Percentiles rank a stretch among this genome's conserved stretches.
Evolutionary conservation across 306 rosid species (phyloP).

Genomic region (Begonia loranthoides): DNA sequence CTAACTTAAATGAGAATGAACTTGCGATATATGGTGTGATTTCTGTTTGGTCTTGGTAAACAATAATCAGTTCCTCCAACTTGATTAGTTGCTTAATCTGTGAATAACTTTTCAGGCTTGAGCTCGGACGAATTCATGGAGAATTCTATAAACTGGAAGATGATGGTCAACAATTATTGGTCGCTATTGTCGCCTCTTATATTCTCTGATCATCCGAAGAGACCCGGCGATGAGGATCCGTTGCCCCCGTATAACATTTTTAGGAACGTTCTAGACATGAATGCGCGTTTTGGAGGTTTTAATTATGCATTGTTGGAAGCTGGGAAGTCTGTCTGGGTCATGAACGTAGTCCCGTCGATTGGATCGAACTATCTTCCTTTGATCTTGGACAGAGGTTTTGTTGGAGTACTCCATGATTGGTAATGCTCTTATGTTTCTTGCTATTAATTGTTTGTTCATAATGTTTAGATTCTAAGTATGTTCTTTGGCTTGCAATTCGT

Average conservation of each 20-base stretch:
- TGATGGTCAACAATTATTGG: constrained; percentile 68
- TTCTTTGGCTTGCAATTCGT: too few relatives aligned
- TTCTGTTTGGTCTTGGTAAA: too few relatives aligned
- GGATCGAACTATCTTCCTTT: constrained; percentile 66
- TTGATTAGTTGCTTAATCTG: background rate
- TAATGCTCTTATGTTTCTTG: too few relatives aligned
- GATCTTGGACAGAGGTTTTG: constrained; percentile 81
- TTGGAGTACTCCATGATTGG: constrained; percentile 90
- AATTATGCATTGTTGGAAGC: constrained; percentile 71
- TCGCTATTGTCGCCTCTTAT: constrained; percentile 78
- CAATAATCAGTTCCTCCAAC: background rate
- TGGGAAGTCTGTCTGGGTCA: constrained; percentile 84
- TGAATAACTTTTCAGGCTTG: constrained; percentile 33
- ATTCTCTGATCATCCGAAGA: constrained; percentile 94
- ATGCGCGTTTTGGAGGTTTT: constrained; percentile 75
- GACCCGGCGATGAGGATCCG: constrained; percentile 93
- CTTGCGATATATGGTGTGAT: constrained; percentile 48
- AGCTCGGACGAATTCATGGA: constrained; percentile 57
- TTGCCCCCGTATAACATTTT: constrained; percentile 93
- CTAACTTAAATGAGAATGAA: constrained; percentile 40
- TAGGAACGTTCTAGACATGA: constrained; percentile 92
- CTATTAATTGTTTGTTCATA: too few relatives aligned
- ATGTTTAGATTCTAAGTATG: too few relatives aligned
- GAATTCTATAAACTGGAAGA: constrained; percentile 49
- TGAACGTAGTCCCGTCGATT: constrained; percentile 69